Evolutionary conservation across 768 basidiomycete species (phyloP).

Genomic region (Termitomyces sp.): DNA sequence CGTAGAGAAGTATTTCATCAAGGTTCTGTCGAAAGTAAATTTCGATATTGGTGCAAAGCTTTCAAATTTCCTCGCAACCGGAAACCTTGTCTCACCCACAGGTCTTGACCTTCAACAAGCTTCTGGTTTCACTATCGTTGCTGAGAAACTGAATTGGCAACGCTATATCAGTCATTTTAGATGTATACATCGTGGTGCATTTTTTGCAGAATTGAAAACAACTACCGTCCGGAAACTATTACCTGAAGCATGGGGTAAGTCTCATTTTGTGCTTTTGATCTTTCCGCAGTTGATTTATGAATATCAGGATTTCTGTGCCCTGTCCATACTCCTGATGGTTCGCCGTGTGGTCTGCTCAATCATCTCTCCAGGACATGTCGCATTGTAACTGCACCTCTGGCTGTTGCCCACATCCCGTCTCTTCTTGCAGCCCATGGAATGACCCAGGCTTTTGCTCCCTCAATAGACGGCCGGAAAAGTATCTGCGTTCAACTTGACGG

Average conservation of each 20-base stretch:
- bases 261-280: background rate
- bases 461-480: slow-evolving; percentile 78
- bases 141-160: slow-evolving; percentile 98
- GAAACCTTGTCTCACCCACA: slow-evolving; percentile 90
- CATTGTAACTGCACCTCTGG: slow-evolving; percentile 75
- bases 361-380: slow-evolving; percentile 94
- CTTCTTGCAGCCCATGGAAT: slow-evolving; percentile 89
- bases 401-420: slow-evolving; percentile 74
- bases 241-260: slow-evolving; percentile 95
- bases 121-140: slow-evolving; percentile 98
- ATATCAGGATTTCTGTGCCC: slow-evolving; percentile 89
- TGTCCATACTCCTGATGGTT: slow-evolving; percentile 97
- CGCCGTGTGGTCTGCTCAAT: slow-evolving; percentile 96
- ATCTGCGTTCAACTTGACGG: slow-evolving; percentile 95
- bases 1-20: slow-evolving; percentile 77
- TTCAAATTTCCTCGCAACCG: slow-evolving; percentile 95
- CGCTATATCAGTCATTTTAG: slow-evolving; percentile 99
- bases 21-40: slow-evolving; percentile 72
- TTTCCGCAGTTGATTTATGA: slow-evolving; percentile 4
- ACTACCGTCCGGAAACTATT: slow-evolving; percentile 95
- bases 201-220: slow-evolving; percentile 98
- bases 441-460: slow-evolving; percentile 83
- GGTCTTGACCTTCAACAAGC: slow-evolving; percentile 97
- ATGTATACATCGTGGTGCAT: slow-evolving; percentile 97
- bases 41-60: slow-evolving; percentile 91